These are phyloP conservation scores for Neopestalotiopsis clavispora DNA, from an alignment of 2,329 filamentous ascomycete genomes.

Conservation along the genomic window DNA sequence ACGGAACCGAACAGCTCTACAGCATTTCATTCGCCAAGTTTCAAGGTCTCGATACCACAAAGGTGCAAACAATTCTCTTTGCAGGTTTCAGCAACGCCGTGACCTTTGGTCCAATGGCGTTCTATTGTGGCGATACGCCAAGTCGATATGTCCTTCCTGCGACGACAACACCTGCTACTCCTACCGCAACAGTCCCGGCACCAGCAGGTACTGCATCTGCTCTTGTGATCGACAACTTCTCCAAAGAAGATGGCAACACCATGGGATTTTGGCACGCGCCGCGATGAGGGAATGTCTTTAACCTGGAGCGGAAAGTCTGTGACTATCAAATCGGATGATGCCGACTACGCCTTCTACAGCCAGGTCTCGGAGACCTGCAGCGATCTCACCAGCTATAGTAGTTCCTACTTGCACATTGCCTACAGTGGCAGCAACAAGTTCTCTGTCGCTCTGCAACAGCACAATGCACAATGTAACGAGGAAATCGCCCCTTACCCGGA, in stretches of 20 bases:
- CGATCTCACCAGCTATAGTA: constrained; percentile 58
- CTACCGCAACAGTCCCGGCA: constrained; percentile 53
- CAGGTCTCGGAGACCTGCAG: constrained; percentile 60
- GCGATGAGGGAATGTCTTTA: constrained; percentile 63
- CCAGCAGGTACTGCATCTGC: constrained; percentile 52
- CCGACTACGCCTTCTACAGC: constrained; percentile 66
- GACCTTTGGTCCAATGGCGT: constrained; percentile 59
- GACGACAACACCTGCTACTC: constrained; percentile 43
- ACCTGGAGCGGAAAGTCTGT: constrained; percentile 57
- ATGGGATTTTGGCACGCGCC: constrained; percentile 69
- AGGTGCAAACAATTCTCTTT: constrained; percentile 58
- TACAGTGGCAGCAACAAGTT: constrained; percentile 68
- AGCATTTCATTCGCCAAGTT: constrained; percentile 60
- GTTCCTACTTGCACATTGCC: constrained; percentile 67
- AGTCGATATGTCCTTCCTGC: constrained; percentile 53
- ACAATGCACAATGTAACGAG: constrained; percentile 65
- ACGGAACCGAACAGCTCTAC: constrained; percentile 64
- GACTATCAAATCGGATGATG: constrained; percentile 61
- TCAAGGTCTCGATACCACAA: constrained; percentile 52
- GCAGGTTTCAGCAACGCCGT: constrained; percentile 49
- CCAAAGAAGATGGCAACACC: constrained; percentile 55
- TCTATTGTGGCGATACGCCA: constrained; percentile 60
- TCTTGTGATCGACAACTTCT: constrained; percentile 67
- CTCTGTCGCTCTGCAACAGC: constrained; percentile 68
- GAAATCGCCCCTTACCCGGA: constrained; percentile 64